Evolutionary conservation across 2,329 filamentous ascomycete genomes (phyloP), one percentile per base, ranked within the genome.

Genomic region (Chalaropsis ovoidea): DNA sequence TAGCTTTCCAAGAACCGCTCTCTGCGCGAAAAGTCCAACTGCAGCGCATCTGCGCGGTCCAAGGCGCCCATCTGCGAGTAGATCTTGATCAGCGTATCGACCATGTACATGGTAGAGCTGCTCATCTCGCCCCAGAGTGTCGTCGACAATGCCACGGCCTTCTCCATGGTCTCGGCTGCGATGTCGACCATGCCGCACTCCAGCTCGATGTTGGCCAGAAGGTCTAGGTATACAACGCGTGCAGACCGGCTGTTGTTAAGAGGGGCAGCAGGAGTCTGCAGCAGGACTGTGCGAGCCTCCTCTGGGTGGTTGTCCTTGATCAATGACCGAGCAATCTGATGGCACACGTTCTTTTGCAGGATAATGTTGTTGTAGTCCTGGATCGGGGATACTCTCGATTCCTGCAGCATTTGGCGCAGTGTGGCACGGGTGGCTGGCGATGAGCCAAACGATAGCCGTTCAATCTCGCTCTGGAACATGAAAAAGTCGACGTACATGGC

Each of bases 381-480:
- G 4, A 65, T 43, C 2, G 63, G 63, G 5, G 45, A 19, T 41
- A 35, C 24, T 8, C 66, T 63, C 39, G 49, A 43, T 15, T 67
- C 66, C 15, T 65, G 35, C 13, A 67, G 63, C 24, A 67, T 65
- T 6, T 49, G 35, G 10, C 41, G 58, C n/a, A 67, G 61, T 35
- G 63, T 67, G 27, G 58, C 39, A 11, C 63, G 63, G n/a, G 66
- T 67, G 11, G 47, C 41, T 35, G 63, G 66, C 15, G 66, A 65
- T 19, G 58, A 63, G 1, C 66, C 66, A 52, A 41, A 62, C 39
- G 62, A 67, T 17, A 67, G 13, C n/a, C 66, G 63, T 41, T 67
- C 66, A 39, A 67, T 67, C 45, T 67, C 66, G 15, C 58, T 63
- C 60, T 67, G 66, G 58, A 65, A 67, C 66, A 67, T 65, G 63